Evolutionary conservation across 1,284 basidiomycete genomes (phyloP).

Genomic region (Leccinum fallax): DNA sequence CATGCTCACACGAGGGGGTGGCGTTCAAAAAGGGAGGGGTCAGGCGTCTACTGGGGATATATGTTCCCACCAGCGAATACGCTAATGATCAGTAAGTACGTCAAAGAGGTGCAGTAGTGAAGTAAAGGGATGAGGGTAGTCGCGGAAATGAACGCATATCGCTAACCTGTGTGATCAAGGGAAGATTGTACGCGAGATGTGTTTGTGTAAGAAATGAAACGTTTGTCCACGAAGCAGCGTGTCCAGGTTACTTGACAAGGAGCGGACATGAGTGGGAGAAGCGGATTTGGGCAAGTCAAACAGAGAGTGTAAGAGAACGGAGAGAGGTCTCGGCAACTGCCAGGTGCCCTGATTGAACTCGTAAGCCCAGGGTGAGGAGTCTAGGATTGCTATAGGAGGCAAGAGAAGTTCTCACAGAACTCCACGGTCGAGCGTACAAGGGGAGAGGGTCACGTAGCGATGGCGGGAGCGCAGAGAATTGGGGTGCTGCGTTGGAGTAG

Average conservation of each 20-base stretch:
- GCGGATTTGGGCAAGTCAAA: not conserved
- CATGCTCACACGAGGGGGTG: conserved; percentile 28
- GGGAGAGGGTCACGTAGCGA: not conserved
- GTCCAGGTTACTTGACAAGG: conserved; percentile 5
- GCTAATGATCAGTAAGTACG: conserved; percentile 22
- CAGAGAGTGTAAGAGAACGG: not conserved
- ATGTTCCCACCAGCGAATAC: conserved; percentile 9
- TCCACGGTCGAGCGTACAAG: not conserved
- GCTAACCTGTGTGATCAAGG: conserved; percentile 19
- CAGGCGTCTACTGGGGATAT: conserved; percentile 2
- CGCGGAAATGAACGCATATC: conserved; percentile 29
- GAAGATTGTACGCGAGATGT: conserved; percentile 12
- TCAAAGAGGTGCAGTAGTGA: conserved; percentile 20
- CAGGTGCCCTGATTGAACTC: not conserved
- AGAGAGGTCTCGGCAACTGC: not conserved
- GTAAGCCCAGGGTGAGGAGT: not conserved
- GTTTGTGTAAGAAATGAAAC: not conserved
- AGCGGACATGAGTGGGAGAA: conserved; percentile 12
- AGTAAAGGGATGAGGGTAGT: conserved; percentile 5
- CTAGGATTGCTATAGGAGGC: not conserved
- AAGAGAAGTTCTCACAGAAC: conserved; percentile 9
- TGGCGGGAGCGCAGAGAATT: not conserved
- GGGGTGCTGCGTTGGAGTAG: not conserved
- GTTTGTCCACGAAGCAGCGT: not conserved
- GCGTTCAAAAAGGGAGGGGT: conserved; percentile 9